phyloP scores from a whole-genome alignment of 2,329 filamentous ascomycete genomes.

The Pyrenochaeta sp. region DNA sequence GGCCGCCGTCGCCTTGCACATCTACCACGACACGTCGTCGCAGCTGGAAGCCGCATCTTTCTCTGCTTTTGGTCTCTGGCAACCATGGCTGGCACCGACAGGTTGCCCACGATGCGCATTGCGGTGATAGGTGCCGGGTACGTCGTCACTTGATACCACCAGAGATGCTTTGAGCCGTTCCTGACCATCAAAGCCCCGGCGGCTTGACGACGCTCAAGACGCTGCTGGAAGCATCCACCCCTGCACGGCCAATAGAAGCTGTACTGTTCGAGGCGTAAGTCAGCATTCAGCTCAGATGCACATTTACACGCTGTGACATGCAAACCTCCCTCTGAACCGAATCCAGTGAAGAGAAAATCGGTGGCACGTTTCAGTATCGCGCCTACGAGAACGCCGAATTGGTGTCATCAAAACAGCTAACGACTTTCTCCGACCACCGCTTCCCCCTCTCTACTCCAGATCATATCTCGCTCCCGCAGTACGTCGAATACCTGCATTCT shows the following conservation, averaged over 20 bases:
- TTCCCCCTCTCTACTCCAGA: constrained; percentile 51
- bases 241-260: constrained; percentile 50
- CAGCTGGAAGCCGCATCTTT: too few species aligned
- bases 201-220: constrained; percentile 42
- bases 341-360: constrained; percentile 50
- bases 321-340: constrained; percentile 5
- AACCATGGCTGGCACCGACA: constrained; percentile 18
- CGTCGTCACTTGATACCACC: background rate
- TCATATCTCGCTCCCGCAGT: constrained; percentile 42
- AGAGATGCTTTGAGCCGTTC: background rate
- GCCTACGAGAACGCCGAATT: constrained; percentile 61
- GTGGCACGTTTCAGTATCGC: constrained; percentile 59
- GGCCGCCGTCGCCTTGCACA: too few species aligned
- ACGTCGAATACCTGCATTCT: constrained; percentile 40
- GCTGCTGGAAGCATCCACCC: constrained; percentile 39
- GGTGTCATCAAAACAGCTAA: constrained; percentile 61
- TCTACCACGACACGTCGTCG: too few species aligned
- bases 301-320: background rate
- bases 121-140: constrained; percentile 43
- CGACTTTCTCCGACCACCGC: constrained; percentile 61
- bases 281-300: background rate
- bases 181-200: constrained; percentile 27
- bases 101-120: constrained; percentile 31
- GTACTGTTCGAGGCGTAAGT: constrained; percentile 55
- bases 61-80: background rate